These are phyloP conservation scores for Lactuca sativa DNA, from an alignment of 129 eudicot species.

Conservation along the genomic window DNA sequence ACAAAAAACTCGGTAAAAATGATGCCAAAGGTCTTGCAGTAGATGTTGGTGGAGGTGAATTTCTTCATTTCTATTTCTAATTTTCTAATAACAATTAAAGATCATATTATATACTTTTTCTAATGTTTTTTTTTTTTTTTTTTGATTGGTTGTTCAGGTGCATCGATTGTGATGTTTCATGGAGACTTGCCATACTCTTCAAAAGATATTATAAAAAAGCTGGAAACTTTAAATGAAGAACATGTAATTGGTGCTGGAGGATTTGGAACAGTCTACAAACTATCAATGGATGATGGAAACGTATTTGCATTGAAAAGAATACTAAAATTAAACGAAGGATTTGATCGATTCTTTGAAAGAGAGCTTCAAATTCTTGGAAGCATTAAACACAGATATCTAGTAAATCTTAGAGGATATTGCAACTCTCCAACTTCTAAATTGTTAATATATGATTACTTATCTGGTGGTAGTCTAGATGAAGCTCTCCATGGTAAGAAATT, in stretches of 20 bases:
- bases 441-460: constrained; percentile 81
- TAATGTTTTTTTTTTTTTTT: background rate
- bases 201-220: constrained; percentile 84
- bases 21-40: constrained; percentile 72
- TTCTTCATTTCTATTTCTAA: background rate
- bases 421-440: constrained; percentile 90
- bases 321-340: constrained; percentile 83
- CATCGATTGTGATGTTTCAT: constrained; percentile 97
- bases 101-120: no score
- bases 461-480: constrained; percentile 97
- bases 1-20: constrained; percentile 88
- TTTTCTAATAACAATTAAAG: no score
- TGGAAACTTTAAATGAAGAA: constrained; percentile 82
- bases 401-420: constrained; percentile 95
- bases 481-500: constrained; percentile 81
- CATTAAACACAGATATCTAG: constrained; percentile 83
- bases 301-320: constrained; percentile 94
- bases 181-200: constrained; percentile 98
- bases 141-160: constrained; percentile 58
- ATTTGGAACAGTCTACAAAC: constrained; percentile 94
- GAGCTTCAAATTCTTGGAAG: constrained; percentile 99
- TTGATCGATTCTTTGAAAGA: constrained; percentile 94
- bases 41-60: constrained; percentile 86
- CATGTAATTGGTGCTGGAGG: constrained; percentile 95
- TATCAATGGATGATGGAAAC: constrained; percentile 95